Conservation (phyloP, 116 monocot genomes). For the Trichopus zeylanicus region DNA sequence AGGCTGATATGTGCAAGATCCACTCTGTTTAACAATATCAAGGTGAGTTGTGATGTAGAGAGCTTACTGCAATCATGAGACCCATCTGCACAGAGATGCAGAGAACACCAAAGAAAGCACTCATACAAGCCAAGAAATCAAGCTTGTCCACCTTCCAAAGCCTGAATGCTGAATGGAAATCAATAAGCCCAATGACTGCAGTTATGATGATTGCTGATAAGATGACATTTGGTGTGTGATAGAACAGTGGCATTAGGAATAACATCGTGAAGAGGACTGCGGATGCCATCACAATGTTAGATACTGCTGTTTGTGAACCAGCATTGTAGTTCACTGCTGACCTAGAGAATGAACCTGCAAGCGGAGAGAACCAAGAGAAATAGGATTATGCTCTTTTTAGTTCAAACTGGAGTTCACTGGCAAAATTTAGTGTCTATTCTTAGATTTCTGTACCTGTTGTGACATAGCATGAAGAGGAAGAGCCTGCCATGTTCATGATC, state of each 20-base stretch:
- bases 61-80: constrained; percentile 51
- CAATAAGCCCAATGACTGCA: constrained; percentile 60
- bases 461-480: constrained; percentile 58
- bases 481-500: constrained; percentile 55
- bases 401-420: no score
- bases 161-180: constrained; percentile 16
- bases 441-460: constrained; percentile 27
- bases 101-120: constrained; percentile 68
- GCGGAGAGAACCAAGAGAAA: neutral
- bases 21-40: neutral
- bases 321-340: constrained; percentile 80
- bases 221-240: constrained; percentile 65
- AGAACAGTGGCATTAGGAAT: constrained; percentile 67
- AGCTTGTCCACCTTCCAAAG: constrained; percentile 76
- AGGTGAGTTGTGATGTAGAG: no score
- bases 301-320: constrained; percentile 53
- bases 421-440: no score
- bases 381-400: no score
- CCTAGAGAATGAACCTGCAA: constrained; percentile 77
- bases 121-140: constrained; percentile 51
- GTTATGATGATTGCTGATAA: constrained; percentile 62
- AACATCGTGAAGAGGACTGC: constrained; percentile 63
- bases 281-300: constrained; percentile 71
- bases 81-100: constrained; percentile 63
- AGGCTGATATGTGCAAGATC: no score